Evolutionary conservation across 176 grass and related monocot genomes (phyloP).

Genomic region (Oryza rufipogon): DNA sequence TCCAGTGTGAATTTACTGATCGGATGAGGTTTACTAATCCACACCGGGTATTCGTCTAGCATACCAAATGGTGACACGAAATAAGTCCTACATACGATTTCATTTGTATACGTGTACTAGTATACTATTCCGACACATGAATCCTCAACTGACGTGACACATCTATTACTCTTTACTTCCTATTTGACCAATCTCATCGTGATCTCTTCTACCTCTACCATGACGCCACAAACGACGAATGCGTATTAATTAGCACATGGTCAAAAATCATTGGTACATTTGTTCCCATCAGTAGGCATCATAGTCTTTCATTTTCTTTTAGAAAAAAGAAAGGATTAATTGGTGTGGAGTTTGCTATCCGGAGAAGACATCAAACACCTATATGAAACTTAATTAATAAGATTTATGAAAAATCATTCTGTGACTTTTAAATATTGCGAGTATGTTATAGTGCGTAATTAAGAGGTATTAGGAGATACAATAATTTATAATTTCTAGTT

Average conservation of each 20-base stretch:
- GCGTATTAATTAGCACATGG: not conserved
- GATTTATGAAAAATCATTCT: too few relatives aligned
- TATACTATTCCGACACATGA: not conserved
- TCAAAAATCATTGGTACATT: slow-evolving; percentile 13
- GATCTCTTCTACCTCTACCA: not conserved
- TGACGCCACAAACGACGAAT: not conserved
- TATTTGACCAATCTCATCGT: not conserved
- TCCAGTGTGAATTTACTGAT: not conserved
- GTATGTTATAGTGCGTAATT: too few relatives aligned
- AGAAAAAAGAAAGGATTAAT: too few relatives aligned
- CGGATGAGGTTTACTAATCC: not conserved
- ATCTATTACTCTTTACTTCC: not conserved
- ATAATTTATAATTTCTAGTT: too few relatives aligned
- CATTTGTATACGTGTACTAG: not conserved
- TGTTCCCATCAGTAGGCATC: not conserved
- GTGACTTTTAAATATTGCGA: not conserved
- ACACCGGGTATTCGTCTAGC: not conserved
- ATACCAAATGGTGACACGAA: not conserved
- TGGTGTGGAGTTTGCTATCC: not conserved
- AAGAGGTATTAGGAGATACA: too few relatives aligned
- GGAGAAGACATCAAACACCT: too few relatives aligned
- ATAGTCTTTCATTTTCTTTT: too few relatives aligned
- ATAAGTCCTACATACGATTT: not conserved
- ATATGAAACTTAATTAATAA: too few relatives aligned
- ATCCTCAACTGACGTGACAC: not conserved